Base-by-base conservation (phyloP, 2,329 filamentous ascomycete species). In the Neoascochyta sp. region DNA sequence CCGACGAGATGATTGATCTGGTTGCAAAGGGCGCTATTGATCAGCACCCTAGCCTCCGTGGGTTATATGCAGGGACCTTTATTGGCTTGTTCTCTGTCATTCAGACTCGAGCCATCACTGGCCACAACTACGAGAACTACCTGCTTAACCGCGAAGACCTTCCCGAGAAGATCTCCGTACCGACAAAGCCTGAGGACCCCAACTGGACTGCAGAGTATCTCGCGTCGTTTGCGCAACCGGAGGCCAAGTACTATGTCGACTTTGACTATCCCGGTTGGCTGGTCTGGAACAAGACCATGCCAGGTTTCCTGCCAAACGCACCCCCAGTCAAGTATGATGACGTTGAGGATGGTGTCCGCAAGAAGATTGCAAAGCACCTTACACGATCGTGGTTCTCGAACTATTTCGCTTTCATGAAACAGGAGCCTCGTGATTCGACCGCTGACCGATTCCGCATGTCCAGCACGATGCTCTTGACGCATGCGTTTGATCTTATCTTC, bases 221-320 rank as follows among this genome's bases (percentile, higher is more conserved):
- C 1, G 74, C 79, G 2, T 75, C 78, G 13, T 98, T 98, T 59
- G 80, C 81, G 7, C 74, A 83, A 26, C 80, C 83, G 5, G 81
- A 80, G 17, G 81, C 86, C 0, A 81, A 94, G 42, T 95, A 93
- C 60, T 93, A 89, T 58, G 80, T 96, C 24, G 92, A 98, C 56
- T 77, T 80, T 32, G 90, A 96, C 57, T 85, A 93, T 57, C 87
- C 90, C 4, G 92, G 92, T 17, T 98, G 93, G 93, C 74, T 98
- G 11, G 88, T 94, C 1, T 98, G 92, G 92, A 84, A 83, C 29
- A 86, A 92, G 62, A 79, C 75, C 17, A 90, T 96, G 70, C 81
- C 80, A 9, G 92, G 83, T 0, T 88, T 82, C 60, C 78, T 80
- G 39, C 79, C 83, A 3, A 81, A 84, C 29, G 79, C 88, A 16